Base-by-base conservation (phyloP, 163 green algal genomes). In the Scenedesmus sp. region DNA sequence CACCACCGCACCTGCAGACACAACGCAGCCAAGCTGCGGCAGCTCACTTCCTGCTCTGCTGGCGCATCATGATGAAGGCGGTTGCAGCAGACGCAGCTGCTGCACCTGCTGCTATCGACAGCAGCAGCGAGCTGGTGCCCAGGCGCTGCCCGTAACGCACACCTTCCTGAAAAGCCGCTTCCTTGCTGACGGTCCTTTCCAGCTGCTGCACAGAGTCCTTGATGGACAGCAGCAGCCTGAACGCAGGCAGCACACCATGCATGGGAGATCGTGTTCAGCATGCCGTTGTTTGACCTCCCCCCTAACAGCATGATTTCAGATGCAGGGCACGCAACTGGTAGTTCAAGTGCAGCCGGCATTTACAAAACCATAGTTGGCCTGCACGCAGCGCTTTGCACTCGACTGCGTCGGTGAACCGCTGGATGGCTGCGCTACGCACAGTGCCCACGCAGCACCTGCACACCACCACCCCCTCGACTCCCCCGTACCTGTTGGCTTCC, bases 151-250 rank as follows among this genome's bases (percentile, higher is more conserved):
- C 87, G 42, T 70, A 81, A 26, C 78, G 87, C 78, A 91, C 78
- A 15, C 87, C 87, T 43, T 91, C 87, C 56, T 91, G 87, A 56
- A 87, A 91, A 22, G 87, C 87, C 43, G 80, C 26, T 30, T 86
- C 87, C 40, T 51, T 65, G 13, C 40, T 24, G 43, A 91, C 46
- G 2, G 40, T 51, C 40, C 20, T 20, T 42, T 91, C 87, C 42
- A 91, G 18, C 24, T 65, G 76, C 79, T 82, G 51, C 42, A 91
- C 87, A 13, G 73, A 87, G 53, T 87, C 79, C 56, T 68, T 85
- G 26, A 91, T 87, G 2, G 13, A 56, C 7, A 70, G 13, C 87
- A 91, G 78, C 40, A 87, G 59, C 87, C 87, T 91, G 78, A 15
- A 59, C 10, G 7, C 22, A 24, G 65, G 37, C 65, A 89, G 44